Percentiles rank a stretch among this genome's conserved stretches.
Conservation (phyloP, 148 eudicot genomes). For the Pouteria glomerata region DNA sequence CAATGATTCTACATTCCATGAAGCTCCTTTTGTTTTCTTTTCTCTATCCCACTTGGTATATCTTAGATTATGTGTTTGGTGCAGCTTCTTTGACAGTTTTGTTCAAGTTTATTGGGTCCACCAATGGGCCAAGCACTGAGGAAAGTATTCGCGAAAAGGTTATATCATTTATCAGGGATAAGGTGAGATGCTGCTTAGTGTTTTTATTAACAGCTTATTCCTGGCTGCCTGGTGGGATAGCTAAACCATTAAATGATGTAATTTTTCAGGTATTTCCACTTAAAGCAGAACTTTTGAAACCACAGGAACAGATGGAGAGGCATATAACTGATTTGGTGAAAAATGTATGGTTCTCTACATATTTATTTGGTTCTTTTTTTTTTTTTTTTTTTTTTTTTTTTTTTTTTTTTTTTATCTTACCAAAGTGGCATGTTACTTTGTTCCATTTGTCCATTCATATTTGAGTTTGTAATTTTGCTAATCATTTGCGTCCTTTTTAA, state of each 20-base stretch:
- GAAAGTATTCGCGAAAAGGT: conserved; percentile 77
- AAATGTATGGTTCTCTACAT: conserved; percentile 38
- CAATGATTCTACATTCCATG: not conserved
- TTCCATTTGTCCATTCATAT: not conserved
- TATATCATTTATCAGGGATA: conserved; percentile 70
- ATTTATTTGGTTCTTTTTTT: not conserved
- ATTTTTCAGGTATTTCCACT: conserved; percentile 74
- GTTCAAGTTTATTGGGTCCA: conserved; percentile 65
- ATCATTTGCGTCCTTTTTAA: not conserved
- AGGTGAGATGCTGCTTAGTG: conserved; percentile 39
- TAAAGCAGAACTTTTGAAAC: conserved; percentile 81
- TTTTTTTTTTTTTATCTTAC: conserved; percentile 4
- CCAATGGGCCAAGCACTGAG: conserved; percentile 58
- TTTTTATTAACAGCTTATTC: not conserved
- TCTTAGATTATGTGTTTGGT: conserved; percentile 18
- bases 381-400: not conserved
- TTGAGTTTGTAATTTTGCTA: not conserved
- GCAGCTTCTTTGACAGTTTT: conserved; percentile 80
- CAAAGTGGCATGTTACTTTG: not conserved
- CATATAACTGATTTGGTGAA: conserved; percentile 88
- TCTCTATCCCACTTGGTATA: not conserved
- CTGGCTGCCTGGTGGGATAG: not conserved
- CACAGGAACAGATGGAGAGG: conserved; percentile 95
- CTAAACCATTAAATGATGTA: not conserved
- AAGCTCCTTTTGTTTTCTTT: too few relatives aligned